Evolutionary conservation across 2,329 filamentous ascomycete species (phyloP).

Genomic region (Zalaria obscura): DNA sequence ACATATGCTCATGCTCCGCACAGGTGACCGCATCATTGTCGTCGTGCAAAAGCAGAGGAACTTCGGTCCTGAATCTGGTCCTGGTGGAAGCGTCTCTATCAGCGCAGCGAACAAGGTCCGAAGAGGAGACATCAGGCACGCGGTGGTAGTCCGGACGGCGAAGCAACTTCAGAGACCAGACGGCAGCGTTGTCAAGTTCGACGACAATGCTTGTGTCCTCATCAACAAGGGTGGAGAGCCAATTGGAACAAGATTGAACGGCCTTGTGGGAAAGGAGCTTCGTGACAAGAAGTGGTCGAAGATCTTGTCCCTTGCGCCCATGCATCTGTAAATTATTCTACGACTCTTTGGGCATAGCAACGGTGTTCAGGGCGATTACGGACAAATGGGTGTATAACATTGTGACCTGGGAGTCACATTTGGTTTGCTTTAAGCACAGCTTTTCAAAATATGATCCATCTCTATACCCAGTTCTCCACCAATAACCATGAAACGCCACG

Average conservation of each 20-base stretch:
- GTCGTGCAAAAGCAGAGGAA: slow-evolving; percentile 93
- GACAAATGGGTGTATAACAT: background rate
- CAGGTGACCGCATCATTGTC: slow-evolving; percentile 91
- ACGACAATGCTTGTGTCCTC: slow-evolving; percentile 95
- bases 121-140: slow-evolving; percentile 90
- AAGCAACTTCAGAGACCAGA: slow-evolving; percentile 81
- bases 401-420: too few relatives aligned
- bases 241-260: slow-evolving; percentile 82
- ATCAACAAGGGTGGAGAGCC: slow-evolving; percentile 96
- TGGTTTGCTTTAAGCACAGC: too few relatives aligned
- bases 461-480: background rate
- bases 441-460: background rate
- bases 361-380: background rate
- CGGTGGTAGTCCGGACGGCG: slow-evolving; percentile 80
- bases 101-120: slow-evolving; percentile 82
- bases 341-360: slow-evolving; percentile 1
- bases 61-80: slow-evolving; percentile 56
- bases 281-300: slow-evolving; percentile 94
- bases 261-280: slow-evolving; percentile 78
- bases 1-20: background rate
- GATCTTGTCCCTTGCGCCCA: slow-evolving; percentile 87
- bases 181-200: slow-evolving; percentile 82
- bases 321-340: slow-evolving; percentile 47
- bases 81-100: slow-evolving; percentile 57
- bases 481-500: too few relatives aligned